Conservation (phyloP, 1,139 yeast species). For the Pichia sp. region DNA sequence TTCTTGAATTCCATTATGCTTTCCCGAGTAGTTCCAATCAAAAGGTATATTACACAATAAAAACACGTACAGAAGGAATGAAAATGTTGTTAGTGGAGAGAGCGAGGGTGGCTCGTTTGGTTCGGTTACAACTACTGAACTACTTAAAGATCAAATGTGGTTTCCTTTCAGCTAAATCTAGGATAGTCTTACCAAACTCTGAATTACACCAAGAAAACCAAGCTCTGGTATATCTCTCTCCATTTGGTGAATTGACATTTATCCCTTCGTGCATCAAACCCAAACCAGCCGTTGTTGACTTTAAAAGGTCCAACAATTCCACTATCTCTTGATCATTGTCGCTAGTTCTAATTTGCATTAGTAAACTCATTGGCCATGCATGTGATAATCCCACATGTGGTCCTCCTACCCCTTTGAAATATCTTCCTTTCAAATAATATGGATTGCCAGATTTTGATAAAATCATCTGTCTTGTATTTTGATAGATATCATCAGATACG, state of each 20-base stretch:
- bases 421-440: slow-evolving; percentile 55
- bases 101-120: no score
- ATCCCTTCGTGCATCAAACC: slow-evolving; percentile 86
- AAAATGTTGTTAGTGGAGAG: no score
- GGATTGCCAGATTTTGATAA: slow-evolving; percentile 69
- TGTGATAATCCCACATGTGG: slow-evolving; percentile 77
- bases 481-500: slow-evolving; percentile 51
- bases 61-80: no score
- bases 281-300: slow-evolving; percentile 58
- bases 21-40: no score
- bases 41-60: no score
- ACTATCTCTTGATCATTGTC: slow-evolving; percentile 63
- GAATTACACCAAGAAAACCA: slow-evolving; percentile 97
- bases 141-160: slow-evolving; percentile 70
- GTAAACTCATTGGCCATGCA: slow-evolving; percentile 89
- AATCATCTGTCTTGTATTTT: slow-evolving; percentile 74
- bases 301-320: slow-evolving; percentile 41
- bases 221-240: slow-evolving; percentile 55
- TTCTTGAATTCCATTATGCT: slow-evolving; percentile 20
- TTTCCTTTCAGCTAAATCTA: slow-evolving; percentile 65
- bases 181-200: slow-evolving; percentile 78
- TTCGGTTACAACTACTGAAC: no score
- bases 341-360: slow-evolving; percentile 67
- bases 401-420: slow-evolving; percentile 78
- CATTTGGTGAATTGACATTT: slow-evolving; percentile 45